These are phyloP conservation scores for Lipomyces chichibuensis DNA, from an alignment of 805 yeast genomes.

Conservation along the genomic window DNA sequence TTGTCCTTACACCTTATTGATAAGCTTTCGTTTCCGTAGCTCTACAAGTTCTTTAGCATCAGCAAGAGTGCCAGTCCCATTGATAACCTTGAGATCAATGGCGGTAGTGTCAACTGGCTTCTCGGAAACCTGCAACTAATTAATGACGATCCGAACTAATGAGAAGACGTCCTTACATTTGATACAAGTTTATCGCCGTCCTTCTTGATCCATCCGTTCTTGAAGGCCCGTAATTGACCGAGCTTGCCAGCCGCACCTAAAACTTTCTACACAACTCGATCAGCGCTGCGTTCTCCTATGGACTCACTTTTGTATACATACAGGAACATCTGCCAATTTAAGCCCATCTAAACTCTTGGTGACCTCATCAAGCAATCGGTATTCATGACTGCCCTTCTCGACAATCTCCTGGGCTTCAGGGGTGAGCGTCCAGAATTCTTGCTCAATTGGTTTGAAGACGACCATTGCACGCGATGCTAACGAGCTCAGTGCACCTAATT, in stretches of 20 bases:
- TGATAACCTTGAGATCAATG: conserved; percentile 60
- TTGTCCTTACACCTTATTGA: conserved; percentile 49
- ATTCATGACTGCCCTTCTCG: conserved; percentile 85
- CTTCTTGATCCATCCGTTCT: conserved; percentile 93
- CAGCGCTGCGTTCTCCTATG: not conserved
- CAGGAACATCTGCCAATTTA: conserved; percentile 64
- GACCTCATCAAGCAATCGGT: conserved; percentile 74
- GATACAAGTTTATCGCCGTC: conserved; percentile 78
- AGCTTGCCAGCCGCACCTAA: conserved; percentile 84
- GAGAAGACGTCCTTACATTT: conserved; percentile 38
- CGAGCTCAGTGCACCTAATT: conserved; percentile 75
- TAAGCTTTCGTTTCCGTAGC: conserved; percentile 90
- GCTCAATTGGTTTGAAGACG: conserved; percentile 69
- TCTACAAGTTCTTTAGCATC: conserved; percentile 75
- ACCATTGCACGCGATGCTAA: conserved; percentile 83
- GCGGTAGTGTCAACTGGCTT: conserved; percentile 71
- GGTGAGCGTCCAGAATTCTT: conserved; percentile 74
- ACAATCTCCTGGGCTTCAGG: conserved; percentile 81
- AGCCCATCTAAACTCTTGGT: conserved; percentile 74
- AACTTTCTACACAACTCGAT: conserved; percentile 48
- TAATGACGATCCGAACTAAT: not conserved
- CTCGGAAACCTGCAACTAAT: conserved; percentile 38
- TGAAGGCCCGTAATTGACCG: conserved; percentile 97
- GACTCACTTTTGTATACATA: conserved; percentile 34
- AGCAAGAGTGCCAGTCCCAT: conserved; percentile 56